Conservation (phyloP, 2,329 filamentous ascomycete species). For the Hymenoscyphus occultus region DNA sequence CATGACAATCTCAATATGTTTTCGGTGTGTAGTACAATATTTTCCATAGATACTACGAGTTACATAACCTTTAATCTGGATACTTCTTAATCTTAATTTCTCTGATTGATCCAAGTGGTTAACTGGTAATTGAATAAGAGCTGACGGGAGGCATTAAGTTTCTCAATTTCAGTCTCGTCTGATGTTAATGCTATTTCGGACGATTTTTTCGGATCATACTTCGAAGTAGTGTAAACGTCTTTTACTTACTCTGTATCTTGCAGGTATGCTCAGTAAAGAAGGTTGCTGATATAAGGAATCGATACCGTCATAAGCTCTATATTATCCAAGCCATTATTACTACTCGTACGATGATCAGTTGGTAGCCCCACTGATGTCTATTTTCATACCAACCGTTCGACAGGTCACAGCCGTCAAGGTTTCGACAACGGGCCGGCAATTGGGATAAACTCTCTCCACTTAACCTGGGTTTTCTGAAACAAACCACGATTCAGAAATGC, state of each 20-base stretch:
- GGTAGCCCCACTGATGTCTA: neutral
- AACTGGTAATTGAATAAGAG: neutral
- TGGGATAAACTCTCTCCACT: neutral
- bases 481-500: constrained; percentile 4
- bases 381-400: neutral
- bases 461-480: constrained; percentile 10
- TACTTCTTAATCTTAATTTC: neutral
- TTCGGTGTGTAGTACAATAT: neutral
- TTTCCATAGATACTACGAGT: neutral
- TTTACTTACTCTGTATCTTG: neutral
- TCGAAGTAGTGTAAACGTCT: too few relatives aligned
- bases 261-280: neutral
- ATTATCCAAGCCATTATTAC: neutral
- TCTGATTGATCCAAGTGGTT: neutral
- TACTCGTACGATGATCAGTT: neutral
- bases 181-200: neutral
- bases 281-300: neutral
- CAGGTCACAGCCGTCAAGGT: neutral
- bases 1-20: neutral
- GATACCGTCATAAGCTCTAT: neutral
- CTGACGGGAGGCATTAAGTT: neutral
- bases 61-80: neutral
- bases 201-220: neutral
- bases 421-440: neutral
- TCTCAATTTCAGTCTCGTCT: too few relatives aligned